Conservation (phyloP, 2,329 filamentous ascomycete genomes). For the Ophiostoma montium region DNA sequence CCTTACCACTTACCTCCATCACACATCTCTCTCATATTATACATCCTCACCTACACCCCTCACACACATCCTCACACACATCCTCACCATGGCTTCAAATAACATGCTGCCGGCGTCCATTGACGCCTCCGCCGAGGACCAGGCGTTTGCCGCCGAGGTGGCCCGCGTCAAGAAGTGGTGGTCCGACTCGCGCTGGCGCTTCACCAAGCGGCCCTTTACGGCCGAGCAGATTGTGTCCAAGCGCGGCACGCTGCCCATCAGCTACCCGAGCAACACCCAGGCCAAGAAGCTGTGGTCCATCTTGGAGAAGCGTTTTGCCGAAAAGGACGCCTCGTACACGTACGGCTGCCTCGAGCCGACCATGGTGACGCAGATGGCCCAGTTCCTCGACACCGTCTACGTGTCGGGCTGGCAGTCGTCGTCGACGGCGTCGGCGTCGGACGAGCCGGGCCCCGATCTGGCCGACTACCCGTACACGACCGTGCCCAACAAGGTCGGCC, state of each 20-base stretch:
- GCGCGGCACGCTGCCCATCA: slow-evolving; percentile 76
- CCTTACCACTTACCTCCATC: not conserved
- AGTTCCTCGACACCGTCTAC: slow-evolving; percentile 96
- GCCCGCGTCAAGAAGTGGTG: slow-evolving; percentile 88
- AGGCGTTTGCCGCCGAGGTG: slow-evolving; percentile 69
- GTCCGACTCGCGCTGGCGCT: slow-evolving; percentile 79
- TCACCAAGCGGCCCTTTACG: slow-evolving; percentile 85
- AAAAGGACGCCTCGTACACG: slow-evolving; percentile 73
- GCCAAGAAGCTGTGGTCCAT: slow-evolving; percentile 92
- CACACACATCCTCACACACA: slow-evolving; percentile 1
- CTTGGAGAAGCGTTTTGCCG: slow-evolving; percentile 69
- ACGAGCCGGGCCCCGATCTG: slow-evolving; percentile 94
- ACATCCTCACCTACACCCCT: not conserved
- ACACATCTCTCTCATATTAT: not conserved
- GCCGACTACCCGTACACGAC: slow-evolving; percentile 97
- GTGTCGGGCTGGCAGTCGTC: slow-evolving; percentile 99
- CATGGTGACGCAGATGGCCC: slow-evolving; percentile 98
- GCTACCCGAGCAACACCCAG: slow-evolving; percentile 80
- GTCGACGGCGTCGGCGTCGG: slow-evolving; percentile 83
- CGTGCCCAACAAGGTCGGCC: slow-evolving; percentile 94
- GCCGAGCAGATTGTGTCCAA: slow-evolving; percentile 96
- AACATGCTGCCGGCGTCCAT: slow-evolving; percentile 47
- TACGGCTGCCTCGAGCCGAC: slow-evolving; percentile 97
- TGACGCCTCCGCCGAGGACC: slow-evolving; percentile 43
- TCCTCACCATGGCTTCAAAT: slow-evolving; percentile 39